These are phyloP conservation scores for Sugiyamaella novakii DNA, from an alignment of 1,139 yeast genomes.

Conservation along the genomic window DNA sequence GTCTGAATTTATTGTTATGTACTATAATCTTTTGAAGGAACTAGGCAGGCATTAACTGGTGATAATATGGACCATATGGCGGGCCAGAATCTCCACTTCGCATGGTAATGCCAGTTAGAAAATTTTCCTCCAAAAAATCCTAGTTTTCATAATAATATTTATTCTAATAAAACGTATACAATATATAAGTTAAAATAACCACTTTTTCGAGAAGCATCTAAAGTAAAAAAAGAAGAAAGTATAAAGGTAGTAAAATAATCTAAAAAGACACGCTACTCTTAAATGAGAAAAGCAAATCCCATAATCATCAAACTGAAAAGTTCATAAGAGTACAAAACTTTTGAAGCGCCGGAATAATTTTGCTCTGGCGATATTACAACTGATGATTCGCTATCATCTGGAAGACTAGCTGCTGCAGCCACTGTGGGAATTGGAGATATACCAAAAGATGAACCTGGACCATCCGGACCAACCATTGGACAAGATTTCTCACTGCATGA, in stretches of 20 bases:
- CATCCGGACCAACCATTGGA: no score
- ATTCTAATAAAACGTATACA: no score
- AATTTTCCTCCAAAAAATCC: no score
- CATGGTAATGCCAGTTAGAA: background rate
- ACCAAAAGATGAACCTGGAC: no score
- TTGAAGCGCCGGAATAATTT: constrained; percentile 6
- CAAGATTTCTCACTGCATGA: constrained; percentile 4
- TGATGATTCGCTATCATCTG: background rate
- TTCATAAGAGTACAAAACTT: background rate
- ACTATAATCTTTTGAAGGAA: no score
- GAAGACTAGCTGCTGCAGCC: background rate
- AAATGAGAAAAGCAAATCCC: background rate
- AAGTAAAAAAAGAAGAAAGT: background rate
- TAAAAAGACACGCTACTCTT: no score
- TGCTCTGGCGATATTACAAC: background rate
- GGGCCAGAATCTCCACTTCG: background rate
- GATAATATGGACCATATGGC: background rate
- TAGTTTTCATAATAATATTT: no score
- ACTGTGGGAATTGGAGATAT: no score
- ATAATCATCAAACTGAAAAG: background rate
- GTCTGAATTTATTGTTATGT: background rate
- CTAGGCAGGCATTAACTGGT: background rate
- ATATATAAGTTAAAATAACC: no score
- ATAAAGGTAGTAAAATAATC: constrained; percentile 1
- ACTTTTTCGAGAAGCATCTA: no score